Evolutionary conservation across 2,329 filamentous ascomycete genomes (phyloP).

Genomic region (Aspergillus candidus): DNA sequence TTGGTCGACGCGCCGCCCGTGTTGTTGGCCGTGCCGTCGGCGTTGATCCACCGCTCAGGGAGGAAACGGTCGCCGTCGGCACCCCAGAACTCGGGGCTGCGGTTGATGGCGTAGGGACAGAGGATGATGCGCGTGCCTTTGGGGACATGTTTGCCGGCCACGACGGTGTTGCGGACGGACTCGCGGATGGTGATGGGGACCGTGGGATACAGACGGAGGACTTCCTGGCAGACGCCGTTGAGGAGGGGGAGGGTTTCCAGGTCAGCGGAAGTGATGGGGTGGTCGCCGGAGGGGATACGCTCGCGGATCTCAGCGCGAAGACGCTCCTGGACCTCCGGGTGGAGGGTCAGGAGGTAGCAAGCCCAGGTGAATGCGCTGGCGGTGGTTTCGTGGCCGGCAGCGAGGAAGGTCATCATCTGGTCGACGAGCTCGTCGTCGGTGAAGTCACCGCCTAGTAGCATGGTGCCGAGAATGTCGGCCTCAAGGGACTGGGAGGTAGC

Average conservation of each 20-base stretch:
- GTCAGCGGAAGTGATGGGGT: constrained; percentile 23
- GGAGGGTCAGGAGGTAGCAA: constrained; percentile 46
- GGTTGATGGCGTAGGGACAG: constrained; percentile 64
- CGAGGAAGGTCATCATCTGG: constrained; percentile 39
- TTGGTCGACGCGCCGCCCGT: constrained; percentile 41
- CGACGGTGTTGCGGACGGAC: constrained; percentile 41
- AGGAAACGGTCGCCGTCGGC: constrained; percentile 64
- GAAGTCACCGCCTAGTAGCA: constrained; percentile 35
- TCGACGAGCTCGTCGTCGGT: constrained; percentile 36
- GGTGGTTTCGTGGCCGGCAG: constrained; percentile 50
- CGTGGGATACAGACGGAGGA: constrained; percentile 47
- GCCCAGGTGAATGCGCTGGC: constrained; percentile 51
- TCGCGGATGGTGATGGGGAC: constrained; percentile 37
- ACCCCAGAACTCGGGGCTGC: constrained; percentile 65
- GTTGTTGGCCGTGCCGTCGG: constrained; percentile 53
- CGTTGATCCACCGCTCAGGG: constrained; percentile 66
- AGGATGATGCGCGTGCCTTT: constrained; percentile 66
- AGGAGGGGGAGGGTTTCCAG: constrained; percentile 53
- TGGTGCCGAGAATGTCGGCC: constrained; percentile 34
- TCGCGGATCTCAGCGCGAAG: constrained; percentile 48
- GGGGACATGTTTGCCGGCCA: constrained; percentile 61
- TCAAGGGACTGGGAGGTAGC: constrained; percentile 35
- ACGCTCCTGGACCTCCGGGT: constrained; percentile 44
- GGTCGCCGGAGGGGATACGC: constrained; percentile 37
- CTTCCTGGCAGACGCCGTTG: constrained; percentile 70